Base-by-base conservation (phyloP, 306 rosid genomes). In the Inga leiocalycina region DNA sequence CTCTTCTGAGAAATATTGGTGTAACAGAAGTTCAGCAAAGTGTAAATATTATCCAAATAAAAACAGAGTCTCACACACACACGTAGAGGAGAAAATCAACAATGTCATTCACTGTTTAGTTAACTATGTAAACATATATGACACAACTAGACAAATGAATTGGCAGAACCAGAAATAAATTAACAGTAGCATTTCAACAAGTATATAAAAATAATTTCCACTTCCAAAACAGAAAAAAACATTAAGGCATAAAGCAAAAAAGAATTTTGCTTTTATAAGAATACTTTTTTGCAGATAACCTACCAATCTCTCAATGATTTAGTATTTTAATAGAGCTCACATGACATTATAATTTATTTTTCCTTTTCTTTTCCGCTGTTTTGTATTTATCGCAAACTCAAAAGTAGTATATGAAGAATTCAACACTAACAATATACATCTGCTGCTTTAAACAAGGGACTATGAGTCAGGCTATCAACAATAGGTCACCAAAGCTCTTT, bases 1-100 rank as follows among this genome's bases (percentile, higher is more conserved):
- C 76, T 34, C 87, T 71, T 96, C 99, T 96, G 89, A 85, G 82
- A 76, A 88, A 85, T 66, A 72, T 68, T 45, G 64, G 61, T 44
- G 64, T 37, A 84, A 56, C 77, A 73, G 11, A 27, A 73, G 41
- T 72, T 22, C 24, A 71, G 56, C 10, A 71, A 71, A 22, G 75
- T 43, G 32, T 20, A 41, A 41, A 39, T 69, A 41, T 69, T 9
- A 13, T 44, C 19, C 37, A 32, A 32, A 65, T 12, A 62, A 32
- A 65, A 34, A 43, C 17, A 71, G 4, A 44, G 66, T 22, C 4
- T 10, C 35, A 3, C 67, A 22, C 3, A 2, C 67, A 3, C 67
- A 11, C 32, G 11, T 2, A 70, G 3, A 41, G 32, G 24, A n/a
- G 20, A n/a, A 71, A 10, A 85, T 48, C 52, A 65, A 74, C 20